Evolutionary conservation across 2,329 filamentous ascomycete species (phyloP).

Genomic region (Colletotrichum gloeosporioides): DNA sequence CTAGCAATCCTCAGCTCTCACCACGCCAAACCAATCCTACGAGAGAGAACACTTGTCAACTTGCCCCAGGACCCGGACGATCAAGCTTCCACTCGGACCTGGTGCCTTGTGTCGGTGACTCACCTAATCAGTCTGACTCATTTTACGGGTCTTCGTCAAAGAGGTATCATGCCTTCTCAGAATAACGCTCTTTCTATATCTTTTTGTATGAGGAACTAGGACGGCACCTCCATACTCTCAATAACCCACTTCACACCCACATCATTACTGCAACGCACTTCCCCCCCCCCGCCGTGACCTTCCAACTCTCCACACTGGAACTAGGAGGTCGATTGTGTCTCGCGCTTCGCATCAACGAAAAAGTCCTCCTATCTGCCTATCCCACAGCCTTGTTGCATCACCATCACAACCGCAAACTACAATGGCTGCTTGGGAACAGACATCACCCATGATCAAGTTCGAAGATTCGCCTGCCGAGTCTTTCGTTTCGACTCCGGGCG

Average conservation of each 20-base stretch:
- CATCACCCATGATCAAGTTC: conserved; percentile 53
- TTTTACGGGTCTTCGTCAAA: conserved; percentile 26
- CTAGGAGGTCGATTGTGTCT: neutral
- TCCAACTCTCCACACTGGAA: neutral
- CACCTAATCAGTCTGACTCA: conserved; percentile 25
- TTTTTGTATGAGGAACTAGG: conserved; percentile 42
- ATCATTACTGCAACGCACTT: conserved; percentile 3
- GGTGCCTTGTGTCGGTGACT: conserved; percentile 16
- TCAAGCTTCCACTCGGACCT: neutral
- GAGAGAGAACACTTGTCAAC: conserved; percentile 19
- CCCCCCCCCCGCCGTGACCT: conserved; percentile 1
- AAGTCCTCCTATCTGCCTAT: neutral
- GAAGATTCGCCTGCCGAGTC: conserved; percentile 61
- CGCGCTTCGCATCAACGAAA: neutral
- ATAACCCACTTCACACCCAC: neutral
- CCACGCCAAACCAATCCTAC: neutral
- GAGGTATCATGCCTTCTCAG: conserved; percentile 26
- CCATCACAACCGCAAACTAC: conserved; percentile 26
- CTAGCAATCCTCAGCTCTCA: neutral
- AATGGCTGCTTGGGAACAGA: conserved; percentile 47
- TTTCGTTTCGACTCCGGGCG: conserved; percentile 54
- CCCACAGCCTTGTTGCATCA: neutral
- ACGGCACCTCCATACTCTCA: conserved; percentile 35
- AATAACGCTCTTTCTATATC: conserved; percentile 6
- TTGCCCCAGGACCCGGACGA: neutral